Evolutionary conservation across 306 rosid genomes (phyloP).

Genomic region (Corylus heterophylla): DNA sequence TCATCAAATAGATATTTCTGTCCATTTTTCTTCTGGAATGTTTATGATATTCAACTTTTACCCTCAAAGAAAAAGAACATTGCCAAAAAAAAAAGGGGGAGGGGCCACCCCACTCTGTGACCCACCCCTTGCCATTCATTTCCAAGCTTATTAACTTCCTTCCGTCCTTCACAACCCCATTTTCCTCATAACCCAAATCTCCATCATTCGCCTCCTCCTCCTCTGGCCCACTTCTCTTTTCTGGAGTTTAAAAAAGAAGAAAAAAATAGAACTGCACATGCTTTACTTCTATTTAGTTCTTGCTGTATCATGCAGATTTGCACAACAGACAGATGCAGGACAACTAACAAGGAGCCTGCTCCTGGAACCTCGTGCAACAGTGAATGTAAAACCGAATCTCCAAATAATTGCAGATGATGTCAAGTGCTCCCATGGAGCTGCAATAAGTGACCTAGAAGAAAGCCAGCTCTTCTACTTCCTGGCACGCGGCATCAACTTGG

Average conservation of each 20-base stretch:
- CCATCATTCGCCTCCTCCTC: too few relatives aligned
- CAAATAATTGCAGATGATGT: slow-evolving; percentile 92
- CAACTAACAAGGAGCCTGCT: slow-evolving; percentile 93
- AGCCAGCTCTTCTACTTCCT: slow-evolving; percentile 78
- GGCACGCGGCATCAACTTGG: slow-evolving; percentile 75
- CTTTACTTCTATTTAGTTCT: not conserved
- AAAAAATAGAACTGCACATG: not conserved
- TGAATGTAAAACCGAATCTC: slow-evolving; percentile 91
- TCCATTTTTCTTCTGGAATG: too few relatives aligned
- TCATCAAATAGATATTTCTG: too few relatives aligned
- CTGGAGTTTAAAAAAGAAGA: not conserved
- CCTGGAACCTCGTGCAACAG: slow-evolving; percentile 89
- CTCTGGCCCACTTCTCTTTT: too few relatives aligned
- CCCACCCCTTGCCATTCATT: too few relatives aligned
- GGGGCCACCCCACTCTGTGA: too few relatives aligned
- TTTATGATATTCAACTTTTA: too few relatives aligned
- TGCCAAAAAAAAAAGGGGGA: too few relatives aligned
- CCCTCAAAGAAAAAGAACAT: too few relatives aligned
- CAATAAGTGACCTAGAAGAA: slow-evolving; percentile 91
- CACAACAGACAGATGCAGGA: slow-evolving; percentile 97
- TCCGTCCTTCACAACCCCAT: too few relatives aligned
- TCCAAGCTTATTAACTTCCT: too few relatives aligned
- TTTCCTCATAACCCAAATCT: too few relatives aligned
- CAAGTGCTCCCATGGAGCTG: slow-evolving; percentile 97
- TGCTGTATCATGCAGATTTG: slow-evolving; percentile 52